Evolutionary conservation across 1,284 basidiomycete genomes (phyloP).

Genomic region (Cryptococcus wingfieldii): DNA sequence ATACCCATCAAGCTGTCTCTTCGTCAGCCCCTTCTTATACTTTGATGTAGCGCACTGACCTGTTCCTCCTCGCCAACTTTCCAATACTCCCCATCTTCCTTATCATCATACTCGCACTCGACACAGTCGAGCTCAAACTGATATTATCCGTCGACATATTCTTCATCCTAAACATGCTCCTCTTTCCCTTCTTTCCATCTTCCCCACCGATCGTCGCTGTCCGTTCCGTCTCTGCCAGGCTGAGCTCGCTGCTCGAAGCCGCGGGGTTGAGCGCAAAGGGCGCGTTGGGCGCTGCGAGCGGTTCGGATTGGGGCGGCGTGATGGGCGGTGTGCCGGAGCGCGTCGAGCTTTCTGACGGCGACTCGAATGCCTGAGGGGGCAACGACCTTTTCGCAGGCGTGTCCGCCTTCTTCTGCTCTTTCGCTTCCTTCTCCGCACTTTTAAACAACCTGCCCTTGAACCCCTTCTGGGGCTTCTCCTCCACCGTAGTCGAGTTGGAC

Average conservation of each 20-base stretch:
- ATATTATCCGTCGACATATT: constrained; percentile 97
- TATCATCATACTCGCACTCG: constrained; percentile 94
- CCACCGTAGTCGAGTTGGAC: constrained; percentile 8
- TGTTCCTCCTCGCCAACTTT: constrained; percentile 83
- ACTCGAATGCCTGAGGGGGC: constrained; percentile 14
- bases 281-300: constrained; percentile 25
- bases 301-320: constrained; percentile 23
- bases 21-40: background rate
- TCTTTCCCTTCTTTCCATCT: constrained; percentile 53
- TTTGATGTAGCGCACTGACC: constrained; percentile 22
- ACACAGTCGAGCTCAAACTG: constrained; percentile 92
- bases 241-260: constrained; percentile 38
- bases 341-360: constrained; percentile 34
- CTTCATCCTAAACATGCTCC: constrained; percentile 70
- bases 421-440: constrained; percentile 52
- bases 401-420: constrained; percentile 19
- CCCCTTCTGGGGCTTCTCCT: constrained; percentile 52
- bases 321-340: constrained; percentile 17
- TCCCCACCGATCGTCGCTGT: constrained; percentile 31
- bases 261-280: constrained; percentile 30
- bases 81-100: constrained; percentile 92
- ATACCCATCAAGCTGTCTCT: constrained; percentile 67
- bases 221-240: constrained; percentile 39
- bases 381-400: constrained; percentile 18
- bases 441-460: constrained; percentile 72